Base-by-base conservation (phyloP, 371 early-diverging fungal genomes). In the Mortierella sp. region DNA sequence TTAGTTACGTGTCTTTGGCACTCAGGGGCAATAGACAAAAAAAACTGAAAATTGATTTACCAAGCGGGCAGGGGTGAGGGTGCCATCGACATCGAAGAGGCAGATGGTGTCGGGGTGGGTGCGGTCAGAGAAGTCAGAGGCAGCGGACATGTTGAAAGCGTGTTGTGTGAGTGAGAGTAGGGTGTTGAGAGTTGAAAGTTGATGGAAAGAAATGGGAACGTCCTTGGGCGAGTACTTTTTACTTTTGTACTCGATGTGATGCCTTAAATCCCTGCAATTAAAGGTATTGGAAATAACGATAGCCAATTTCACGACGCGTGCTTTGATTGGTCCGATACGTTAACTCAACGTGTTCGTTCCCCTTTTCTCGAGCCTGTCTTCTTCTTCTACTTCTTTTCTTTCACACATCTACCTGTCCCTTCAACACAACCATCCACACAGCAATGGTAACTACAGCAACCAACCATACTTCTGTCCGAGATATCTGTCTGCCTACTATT, bases 51-150 rank as follows among this genome's bases (percentile, higher is more conserved):
- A 14, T 19, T 24, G 29, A 22, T 53, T 66, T 67, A 96, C 97
- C 87, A 90, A 88, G 80, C 99, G 94, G 52, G 98, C 98, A 53
- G 98, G 99, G 8, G 99, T 99, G 77, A 99, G 89, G 10, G 99
- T 99, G 73, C 99, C 99, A 86, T 99, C 99, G 44, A 99, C 99
- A 88, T 99, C 99, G 84, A 99, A 99, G 47, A 99, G 93, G 71
- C 97, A 94, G 77, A 98, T 87, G 76, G 94, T 95, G 85, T 95
- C 92, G 61, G 97, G 96, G 29, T 88, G 87, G 52, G 90, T 85
- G 80, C 96, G 94, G 80, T 91, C 88, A 71, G 90, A 41, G 79
- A 90, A 92, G 63, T 58, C 66, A 37, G 77, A 66, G 75, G 68
- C 64, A 24, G 80, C 29, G 47, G 74, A 37, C 70, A 78, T 78